A percentile compares a stretch with the other conserved stretches of the same genome.
Evolutionary conservation across 2,329 filamentous ascomycete genomes (phyloP).

Genomic region (Epichloe scottii): DNA sequence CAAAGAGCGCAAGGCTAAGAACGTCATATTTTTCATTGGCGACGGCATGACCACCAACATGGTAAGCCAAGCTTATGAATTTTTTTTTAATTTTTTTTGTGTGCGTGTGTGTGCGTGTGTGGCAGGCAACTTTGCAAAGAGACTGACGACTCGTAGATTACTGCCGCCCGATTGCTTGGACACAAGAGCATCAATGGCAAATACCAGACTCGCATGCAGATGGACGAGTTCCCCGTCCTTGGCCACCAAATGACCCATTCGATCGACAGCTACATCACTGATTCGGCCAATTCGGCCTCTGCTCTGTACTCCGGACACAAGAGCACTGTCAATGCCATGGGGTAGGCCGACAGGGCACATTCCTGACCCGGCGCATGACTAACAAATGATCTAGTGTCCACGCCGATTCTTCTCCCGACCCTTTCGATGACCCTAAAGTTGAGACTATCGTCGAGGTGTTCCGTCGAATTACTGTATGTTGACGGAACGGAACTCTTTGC

Average conservation of each 20-base stretch:
- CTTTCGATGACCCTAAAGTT: slow-evolving; percentile 75
- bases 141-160: slow-evolving; percentile 33
- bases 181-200: slow-evolving; percentile 78
- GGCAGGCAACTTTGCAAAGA: too few relatives aligned
- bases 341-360: slow-evolving; percentile 24
- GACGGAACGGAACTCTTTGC: not conserved
- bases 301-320: slow-evolving; percentile 77
- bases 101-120: too few relatives aligned
- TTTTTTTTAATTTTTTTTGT: not conserved
- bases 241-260: slow-evolving; percentile 87
- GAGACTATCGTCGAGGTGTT: slow-evolving; percentile 74
- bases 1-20: slow-evolving; percentile 64
- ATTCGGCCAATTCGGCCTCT: slow-evolving; percentile 74
- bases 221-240: slow-evolving; percentile 76
- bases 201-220: slow-evolving; percentile 61
- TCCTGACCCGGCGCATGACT: not conserved
- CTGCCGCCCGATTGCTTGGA: slow-evolving; percentile 65
- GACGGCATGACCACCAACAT: slow-evolving; percentile 64
- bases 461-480: slow-evolving; percentile 51
- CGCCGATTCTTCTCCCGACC: slow-evolving; percentile 58
- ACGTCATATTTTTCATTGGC: slow-evolving; percentile 76
- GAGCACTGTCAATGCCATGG: slow-evolving; percentile 69
- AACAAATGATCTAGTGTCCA: slow-evolving; percentile 40
- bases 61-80: slow-evolving; percentile 20
- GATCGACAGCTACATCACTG: slow-evolving; percentile 74